Evolutionary conservation across 306 rosid genomes (phyloP), one percentile per base, ranked within the genome.

Genomic region (Bauhinia variegata): DNA sequence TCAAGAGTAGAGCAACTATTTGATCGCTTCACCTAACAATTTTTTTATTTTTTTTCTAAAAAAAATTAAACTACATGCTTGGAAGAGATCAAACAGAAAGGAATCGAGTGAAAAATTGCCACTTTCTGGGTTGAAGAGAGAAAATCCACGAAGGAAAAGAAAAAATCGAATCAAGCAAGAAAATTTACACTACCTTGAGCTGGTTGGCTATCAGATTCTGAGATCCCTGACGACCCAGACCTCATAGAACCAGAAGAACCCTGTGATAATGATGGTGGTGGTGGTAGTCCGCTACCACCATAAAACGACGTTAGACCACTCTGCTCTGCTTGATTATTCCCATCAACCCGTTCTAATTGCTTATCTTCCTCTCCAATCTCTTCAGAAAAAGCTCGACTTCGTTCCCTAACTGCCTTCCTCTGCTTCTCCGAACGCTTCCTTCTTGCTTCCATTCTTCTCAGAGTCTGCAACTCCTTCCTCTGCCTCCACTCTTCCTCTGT

Each of bases 381-480:
- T 41, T 75, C 87, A 13, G 19, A 55, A 11, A 14, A 10, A 38
- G 46, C 79, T 15, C 67, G 67, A 31, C 23, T 75, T 32, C 72
- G 75, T 41, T 76, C 90, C 55, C 83, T 79, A 23, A 55, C 2
- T 2, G 82, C 76, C 79, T 78, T 82, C 58, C 83, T 81, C 78
- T 85, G 93, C 81, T 85, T 91, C 87, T 86, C 97, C 0, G 75
- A 73, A 1, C 93, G 73, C 78, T 86, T 91, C 55, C 87, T 62
- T 70, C 85, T 78, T 0, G 93, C 96, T 53, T 86, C 97, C 88
- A 88, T 53, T 38, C 97, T 74, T 67, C 96, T 76, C 65, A 84
- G 48, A 3, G 84, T 75, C 85, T 91, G 97, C 77, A 91, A 5
- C 73, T 86, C 89, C 78, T 88, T 91, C 88, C 93, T 83, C 80